Evolutionary conservation across 192 early-diverging fungal genomes (phyloP), one percentile per base, ranked within the genome.

Genomic region (Radiomyces spectabilis): DNA sequence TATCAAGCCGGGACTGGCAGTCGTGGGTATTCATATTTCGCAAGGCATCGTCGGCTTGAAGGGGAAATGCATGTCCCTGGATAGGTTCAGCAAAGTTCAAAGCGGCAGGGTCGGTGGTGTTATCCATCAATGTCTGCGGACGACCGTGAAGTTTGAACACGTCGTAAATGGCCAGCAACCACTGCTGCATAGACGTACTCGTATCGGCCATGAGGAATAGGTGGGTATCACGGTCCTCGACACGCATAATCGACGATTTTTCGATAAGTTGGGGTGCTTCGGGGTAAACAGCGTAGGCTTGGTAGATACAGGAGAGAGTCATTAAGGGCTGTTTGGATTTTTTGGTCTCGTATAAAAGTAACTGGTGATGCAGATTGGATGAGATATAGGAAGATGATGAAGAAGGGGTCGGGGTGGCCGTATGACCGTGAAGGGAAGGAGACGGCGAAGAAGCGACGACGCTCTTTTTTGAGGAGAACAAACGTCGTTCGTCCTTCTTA

Each of bases 241-340:
- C 41, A 40, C 63, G 48, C 29, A 73, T 62, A 29, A 63, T 35
- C 1, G 53, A 62, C 5, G 64, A 50, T 32, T 71, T 59, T 2
- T 71, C 66, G 19, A 74, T 66, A 15, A 74, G 22, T 3, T 55
- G 41, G 15, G 61, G 48, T 24, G 40, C 60, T 35, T 74, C 74
- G 4, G 78, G 81, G 30, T 76, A 83, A 32, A 80, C 68, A 5
- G 78, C 76, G 38, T 80, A 83, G 2, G 74, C 72, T 45, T 75
- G 74, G 37, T 62, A 61, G 40, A 81, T 66, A 38, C 71, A 66
- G 37, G 68, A 71, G 30, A 81, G 42, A 7, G 72, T 69, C 40
- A 76, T 47, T 9, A 73, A 63, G 10, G 79, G 76, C 25, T 40
- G 53, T 59, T 73, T 81, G 5, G 76, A 63, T 55, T 77, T 81